Evolutionary conservation across 441 rosid species (phyloP).

Genomic region (Viola pubescens): DNA sequence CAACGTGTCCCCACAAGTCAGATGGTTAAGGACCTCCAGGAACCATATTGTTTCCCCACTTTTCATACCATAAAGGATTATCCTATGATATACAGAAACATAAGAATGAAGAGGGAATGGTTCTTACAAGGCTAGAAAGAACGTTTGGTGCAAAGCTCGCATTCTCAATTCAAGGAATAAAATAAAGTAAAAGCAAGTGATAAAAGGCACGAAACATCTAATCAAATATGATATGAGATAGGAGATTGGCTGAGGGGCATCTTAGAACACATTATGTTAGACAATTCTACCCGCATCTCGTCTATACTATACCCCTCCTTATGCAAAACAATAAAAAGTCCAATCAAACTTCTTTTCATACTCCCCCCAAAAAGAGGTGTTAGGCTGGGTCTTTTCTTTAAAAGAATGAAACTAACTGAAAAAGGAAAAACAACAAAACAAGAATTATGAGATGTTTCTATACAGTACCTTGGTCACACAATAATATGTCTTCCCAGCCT

Average conservation of each 20-base stretch:
- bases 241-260: too few species aligned
- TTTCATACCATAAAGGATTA: too few species aligned
- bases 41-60: too few species aligned
- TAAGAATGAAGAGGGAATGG: too few species aligned
- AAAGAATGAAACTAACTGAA: background rate
- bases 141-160: too few species aligned
- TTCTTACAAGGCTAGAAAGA: too few species aligned
- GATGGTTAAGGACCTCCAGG: too few species aligned
- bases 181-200: background rate
- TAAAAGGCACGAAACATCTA: background rate
- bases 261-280: too few species aligned
- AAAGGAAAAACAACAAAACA: background rate
- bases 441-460: background rate
- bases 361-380: background rate
- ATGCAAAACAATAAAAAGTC: background rate
- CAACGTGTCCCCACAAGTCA: too few species aligned
- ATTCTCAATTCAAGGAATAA: too few species aligned
- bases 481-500: slow-evolving; percentile 62
- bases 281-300: background rate
- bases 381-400: background rate
- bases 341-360: background rate
- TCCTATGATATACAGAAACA: too few species aligned
- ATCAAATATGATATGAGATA: too few species aligned
- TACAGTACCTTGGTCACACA: slow-evolving; percentile 72
- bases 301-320: background rate